phyloP scores from a whole-genome alignment of 441 rosid genomes.

The Gossypium schwendimanii region DNA sequence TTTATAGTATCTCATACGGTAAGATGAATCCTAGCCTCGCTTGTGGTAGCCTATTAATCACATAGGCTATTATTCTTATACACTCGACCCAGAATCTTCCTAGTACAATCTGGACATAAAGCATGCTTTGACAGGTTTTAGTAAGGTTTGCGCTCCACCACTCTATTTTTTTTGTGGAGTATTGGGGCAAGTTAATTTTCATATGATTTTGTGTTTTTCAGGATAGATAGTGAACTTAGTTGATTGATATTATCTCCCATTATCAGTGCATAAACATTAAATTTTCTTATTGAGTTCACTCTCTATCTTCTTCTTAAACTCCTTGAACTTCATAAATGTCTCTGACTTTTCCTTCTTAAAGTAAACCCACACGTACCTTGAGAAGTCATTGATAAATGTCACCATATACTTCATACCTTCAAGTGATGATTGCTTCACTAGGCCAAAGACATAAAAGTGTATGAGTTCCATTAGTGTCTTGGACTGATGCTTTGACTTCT shows the following conservation, averaged over 20 bases:
- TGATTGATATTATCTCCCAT: neutral
- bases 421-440: no score
- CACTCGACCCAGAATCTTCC: no score
- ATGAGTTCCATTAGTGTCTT: no score
- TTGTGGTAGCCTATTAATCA: no score
- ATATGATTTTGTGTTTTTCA: neutral
- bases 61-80: no score
- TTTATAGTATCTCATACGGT: neutral
- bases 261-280: neutral
- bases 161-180: neutral
- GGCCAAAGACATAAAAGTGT: no score
- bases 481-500: neutral
- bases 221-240: neutral
- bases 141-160: neutral
- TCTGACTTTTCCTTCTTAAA: neutral
- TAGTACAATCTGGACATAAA: no score
- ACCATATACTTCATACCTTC: neutral
- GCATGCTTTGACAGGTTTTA: neutral
- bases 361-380: neutral
- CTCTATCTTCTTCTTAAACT: neutral
- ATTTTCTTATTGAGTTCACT: neutral
- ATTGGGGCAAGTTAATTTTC: neutral
- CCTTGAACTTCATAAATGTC: neutral
- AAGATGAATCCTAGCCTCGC: neutral
- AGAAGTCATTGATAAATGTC: no score